phyloP scores from a whole-genome alignment of 1,284 basidiomycete genomes.

The Malassezia psittaci region DNA sequence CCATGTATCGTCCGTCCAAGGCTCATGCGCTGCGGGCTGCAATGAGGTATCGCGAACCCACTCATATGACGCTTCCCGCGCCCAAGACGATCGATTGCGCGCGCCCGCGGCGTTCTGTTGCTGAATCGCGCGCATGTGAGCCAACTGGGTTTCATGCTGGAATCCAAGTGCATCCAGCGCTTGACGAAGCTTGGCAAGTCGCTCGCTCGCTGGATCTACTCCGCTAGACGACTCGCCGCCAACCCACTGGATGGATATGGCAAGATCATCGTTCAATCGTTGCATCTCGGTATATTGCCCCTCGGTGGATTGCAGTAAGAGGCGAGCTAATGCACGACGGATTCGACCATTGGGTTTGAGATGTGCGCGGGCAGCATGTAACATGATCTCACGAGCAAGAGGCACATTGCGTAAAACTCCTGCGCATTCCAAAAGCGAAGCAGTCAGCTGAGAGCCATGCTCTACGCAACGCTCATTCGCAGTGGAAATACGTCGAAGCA shows the following conservation, averaged over 20 bases:
- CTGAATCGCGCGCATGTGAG: background rate
- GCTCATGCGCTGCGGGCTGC: slow-evolving; percentile 6
- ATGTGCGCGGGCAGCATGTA: background rate
- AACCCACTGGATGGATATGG: background rate
- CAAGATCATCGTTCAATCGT: background rate
- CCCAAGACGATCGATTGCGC: background rate
- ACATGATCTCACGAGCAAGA: background rate
- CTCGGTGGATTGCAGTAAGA: slow-evolving; percentile 3
- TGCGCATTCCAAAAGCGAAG: slow-evolving; percentile 12
- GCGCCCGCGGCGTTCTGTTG: background rate
- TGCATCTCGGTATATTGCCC: slow-evolving; percentile 8
- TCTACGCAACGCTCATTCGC: background rate
- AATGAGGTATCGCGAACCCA: slow-evolving; percentile 16
- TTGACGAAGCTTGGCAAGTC: background rate
- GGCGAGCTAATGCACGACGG: slow-evolving; percentile 8
- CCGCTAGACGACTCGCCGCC: background rate
- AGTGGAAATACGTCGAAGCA: background rate
- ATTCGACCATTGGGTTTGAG: slow-evolving; percentile 8
- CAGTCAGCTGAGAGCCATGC: slow-evolving; percentile 1
- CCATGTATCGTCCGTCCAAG: background rate
- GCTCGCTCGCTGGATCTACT: background rate
- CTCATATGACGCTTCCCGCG: slow-evolving; percentile 2
- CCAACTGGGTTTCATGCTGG: slow-evolving; percentile 5
- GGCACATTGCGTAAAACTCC: background rate
- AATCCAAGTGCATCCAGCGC: slow-evolving; percentile 13